A percentile compares a stretch with the other conserved stretches of the same genome.
Evolutionary conservation across 2,329 filamentous ascomycete genomes (phyloP).

Genomic region (Arthrobotrys iridis): DNA sequence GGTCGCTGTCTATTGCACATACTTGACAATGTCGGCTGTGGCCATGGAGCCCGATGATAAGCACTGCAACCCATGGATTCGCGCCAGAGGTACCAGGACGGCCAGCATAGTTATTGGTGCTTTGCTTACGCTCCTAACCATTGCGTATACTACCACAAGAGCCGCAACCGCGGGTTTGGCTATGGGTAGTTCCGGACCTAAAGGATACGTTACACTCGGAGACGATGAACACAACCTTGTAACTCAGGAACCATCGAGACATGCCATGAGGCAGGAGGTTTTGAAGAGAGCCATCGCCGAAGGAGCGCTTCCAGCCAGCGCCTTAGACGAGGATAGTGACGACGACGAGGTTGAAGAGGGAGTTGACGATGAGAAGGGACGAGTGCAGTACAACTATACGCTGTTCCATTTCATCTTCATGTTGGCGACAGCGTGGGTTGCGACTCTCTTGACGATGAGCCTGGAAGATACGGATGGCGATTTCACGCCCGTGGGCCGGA

Average conservation of each 20-base stretch:
- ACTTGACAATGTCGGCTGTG: conserved; percentile 96
- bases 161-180: conserved; percentile 91
- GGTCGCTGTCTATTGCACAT: conserved; percentile 97
- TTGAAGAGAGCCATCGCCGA: conserved; percentile 91
- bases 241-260: conserved; percentile 80
- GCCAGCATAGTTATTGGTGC: conserved; percentile 92
- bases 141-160: conserved; percentile 96
- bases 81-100: conserved; percentile 84
- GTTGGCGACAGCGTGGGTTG: conserved; percentile 94
- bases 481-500: conserved; percentile 91
- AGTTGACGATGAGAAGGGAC: conserved; percentile 81
- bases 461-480: conserved; percentile 72
- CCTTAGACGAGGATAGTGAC: conserved; percentile 77
- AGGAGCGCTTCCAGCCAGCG: conserved; percentile 89
- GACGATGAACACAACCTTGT: conserved; percentile 89
- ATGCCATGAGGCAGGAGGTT: conserved; percentile 89
- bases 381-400: conserved; percentile 94
- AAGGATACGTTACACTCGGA: conserved; percentile 69
- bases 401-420: conserved; percentile 99
- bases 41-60: conserved; percentile 98
- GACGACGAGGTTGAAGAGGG: conserved; percentile 70
- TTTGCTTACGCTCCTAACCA: conserved; percentile 93
- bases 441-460: conserved; percentile 85
- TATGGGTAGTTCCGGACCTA: conserved; percentile 71
- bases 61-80: conserved; percentile 90